Evolutionary conservation across 2,329 filamentous ascomycete genomes (phyloP), one percentile per base, ranked within the genome.

Genomic region (Parascedosporium putredinis): DNA sequence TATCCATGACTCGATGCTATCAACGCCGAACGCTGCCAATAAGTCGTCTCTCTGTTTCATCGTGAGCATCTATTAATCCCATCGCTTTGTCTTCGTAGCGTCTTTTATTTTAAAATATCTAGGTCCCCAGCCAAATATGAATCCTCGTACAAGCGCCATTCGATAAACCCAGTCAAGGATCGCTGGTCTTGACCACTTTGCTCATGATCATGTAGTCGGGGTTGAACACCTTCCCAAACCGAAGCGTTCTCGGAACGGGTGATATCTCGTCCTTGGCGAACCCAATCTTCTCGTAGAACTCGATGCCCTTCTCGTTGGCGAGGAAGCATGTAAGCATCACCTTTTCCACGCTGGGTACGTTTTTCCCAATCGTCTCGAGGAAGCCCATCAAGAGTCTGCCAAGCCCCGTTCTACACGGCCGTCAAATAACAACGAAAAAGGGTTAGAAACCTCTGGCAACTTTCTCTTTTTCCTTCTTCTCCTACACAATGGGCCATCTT

Each of bases 291-390:
- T 69, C 62, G 63, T 89, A 89, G 56, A 88, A 84, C 2, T 56
- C 59, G 36, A 75, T 64, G 0, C 75, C 85, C 2, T 64, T 63
- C 27, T 64, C 55, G 59, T 89, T 89, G 53, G 71, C 70, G 47
- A 73, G 63, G 59, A 87, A 88, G 58, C 84, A 85, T 1, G 84
- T 88, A 58, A 89, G 67, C 85, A 89, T 89, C 43, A 80, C 71
- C 64, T 88, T 88, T 20, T 69, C 63, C 43, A 84, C 70, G 1
- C 70, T 68, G 2, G 72, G 68, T 20, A 83, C 73, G 49, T 72
- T 72, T 20, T 63, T 54, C 6, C 78, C 84, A 4, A 81, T 68
- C 4, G 60, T 60, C 44, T 75, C 72, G 6, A 79, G 72, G 52
- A 78, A 66, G 2, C 63, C 58, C 68, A 90, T 78, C 34, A 90